Conservation (phyloP, 768 basidiomycete genomes). For the Leccinum fibrillosum region DNA sequence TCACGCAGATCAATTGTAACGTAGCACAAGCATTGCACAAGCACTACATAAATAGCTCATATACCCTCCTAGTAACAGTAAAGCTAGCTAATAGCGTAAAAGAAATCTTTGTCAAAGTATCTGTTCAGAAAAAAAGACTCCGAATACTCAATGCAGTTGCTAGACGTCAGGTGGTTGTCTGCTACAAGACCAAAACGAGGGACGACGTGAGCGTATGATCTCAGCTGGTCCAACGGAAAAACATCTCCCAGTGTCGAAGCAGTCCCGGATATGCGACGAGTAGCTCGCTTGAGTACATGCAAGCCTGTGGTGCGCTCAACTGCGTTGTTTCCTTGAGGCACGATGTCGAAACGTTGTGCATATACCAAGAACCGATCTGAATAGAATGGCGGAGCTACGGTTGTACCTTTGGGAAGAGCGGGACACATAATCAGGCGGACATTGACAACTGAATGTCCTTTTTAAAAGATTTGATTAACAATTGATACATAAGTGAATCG, state of each 20-base stretch:
- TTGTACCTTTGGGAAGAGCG: neutral
- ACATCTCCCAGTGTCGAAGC: neutral
- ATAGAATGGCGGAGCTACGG: no score
- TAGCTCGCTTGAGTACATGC: slow-evolving; percentile 5
- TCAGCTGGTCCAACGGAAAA: slow-evolving; percentile 7
- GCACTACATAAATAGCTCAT: no score
- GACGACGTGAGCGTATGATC: slow-evolving; percentile 7
- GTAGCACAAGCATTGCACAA: no score
- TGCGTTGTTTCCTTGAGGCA: neutral
- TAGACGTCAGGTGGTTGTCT: neutral
- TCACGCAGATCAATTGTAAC: no score
- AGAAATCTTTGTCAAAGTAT: neutral
- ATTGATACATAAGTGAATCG: neutral
- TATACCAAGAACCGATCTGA: neutral
- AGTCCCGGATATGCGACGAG: neutral
- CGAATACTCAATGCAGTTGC: slow-evolving; percentile 3
- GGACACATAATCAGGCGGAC: neutral
- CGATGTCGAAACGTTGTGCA: neutral
- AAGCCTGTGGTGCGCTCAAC: neutral
- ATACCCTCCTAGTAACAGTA: no score
- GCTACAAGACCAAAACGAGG: slow-evolving; percentile 4
- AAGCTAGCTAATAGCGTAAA: neutral
- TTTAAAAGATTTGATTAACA: neutral
- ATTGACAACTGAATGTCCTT: neutral
- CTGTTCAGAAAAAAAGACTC: slow-evolving; percentile 3